Conservation (phyloP, 192 early-diverging fungal species). For the Pilobolus umbonatus region DNA sequence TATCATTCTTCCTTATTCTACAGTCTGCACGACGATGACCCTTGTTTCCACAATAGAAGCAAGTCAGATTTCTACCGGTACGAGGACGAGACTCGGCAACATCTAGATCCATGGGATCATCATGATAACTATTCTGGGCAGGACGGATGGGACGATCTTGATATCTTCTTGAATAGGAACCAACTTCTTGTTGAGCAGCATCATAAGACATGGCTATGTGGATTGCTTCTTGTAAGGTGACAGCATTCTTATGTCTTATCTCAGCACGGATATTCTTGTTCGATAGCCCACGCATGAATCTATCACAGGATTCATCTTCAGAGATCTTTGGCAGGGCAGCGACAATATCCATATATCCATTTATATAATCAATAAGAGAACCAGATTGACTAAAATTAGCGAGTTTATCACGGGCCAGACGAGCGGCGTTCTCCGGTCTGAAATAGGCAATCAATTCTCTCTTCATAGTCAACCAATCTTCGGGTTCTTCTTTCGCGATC, state of each 20-base stretch:
- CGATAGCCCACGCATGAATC: background rate
- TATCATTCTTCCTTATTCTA: background rate
- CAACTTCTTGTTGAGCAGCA: background rate
- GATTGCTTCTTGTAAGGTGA: background rate
- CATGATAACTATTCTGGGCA: background rate
- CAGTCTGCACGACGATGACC: conserved; percentile 3
- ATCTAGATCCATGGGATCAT: background rate
- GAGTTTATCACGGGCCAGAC: background rate
- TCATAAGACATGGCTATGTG: background rate
- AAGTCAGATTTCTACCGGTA: no score
- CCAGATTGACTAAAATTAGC: background rate
- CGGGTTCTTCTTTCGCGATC: background rate
- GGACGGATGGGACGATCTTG: background rate
- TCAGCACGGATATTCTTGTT: background rate
- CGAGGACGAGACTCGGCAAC: background rate
- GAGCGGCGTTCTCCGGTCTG: background rate
- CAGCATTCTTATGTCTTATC: background rate
- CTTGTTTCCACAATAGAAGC: background rate
- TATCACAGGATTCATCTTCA: background rate
- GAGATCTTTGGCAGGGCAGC: background rate
- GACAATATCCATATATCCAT: background rate
- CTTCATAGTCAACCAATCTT: background rate
- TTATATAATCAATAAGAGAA: background rate
- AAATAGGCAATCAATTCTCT: background rate
- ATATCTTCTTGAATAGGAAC: background rate